Conservation (phyloP, 2,329 filamentous ascomycete genomes). For the Emericellopsis cladophorae region DNA sequence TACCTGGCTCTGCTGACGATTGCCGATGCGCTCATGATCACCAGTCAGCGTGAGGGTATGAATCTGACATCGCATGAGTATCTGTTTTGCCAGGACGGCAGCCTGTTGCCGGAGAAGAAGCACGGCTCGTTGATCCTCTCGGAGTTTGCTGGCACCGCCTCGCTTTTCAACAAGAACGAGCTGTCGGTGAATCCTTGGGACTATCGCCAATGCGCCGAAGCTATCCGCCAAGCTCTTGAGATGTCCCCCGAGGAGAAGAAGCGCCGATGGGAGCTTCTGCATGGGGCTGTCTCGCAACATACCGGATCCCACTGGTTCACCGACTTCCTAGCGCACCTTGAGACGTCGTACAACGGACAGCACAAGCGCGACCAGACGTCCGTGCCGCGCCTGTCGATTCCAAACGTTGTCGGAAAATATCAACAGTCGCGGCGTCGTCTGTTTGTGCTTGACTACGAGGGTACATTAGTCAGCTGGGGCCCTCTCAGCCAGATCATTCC, state of each 20-base stretch:
- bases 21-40: constrained; percentile 87
- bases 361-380: constrained; percentile 73
- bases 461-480: constrained; percentile 79
- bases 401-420: constrained; percentile 53
- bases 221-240: constrained; percentile 71
- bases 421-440: constrained; percentile 53
- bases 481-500: constrained; percentile 75
- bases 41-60: constrained; percentile 93
- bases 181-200: constrained; percentile 93
- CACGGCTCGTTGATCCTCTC: constrained; percentile 84
- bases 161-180: constrained; percentile 69
- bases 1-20: constrained; percentile 86
- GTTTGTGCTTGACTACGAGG: constrained; percentile 89
- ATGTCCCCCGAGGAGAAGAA: constrained; percentile 67
- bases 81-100: constrained; percentile 82
- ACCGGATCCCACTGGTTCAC: constrained; percentile 80
- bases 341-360: constrained; percentile 71
- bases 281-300: constrained; percentile 62
- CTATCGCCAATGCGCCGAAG: constrained; percentile 75
- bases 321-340: constrained; percentile 58
- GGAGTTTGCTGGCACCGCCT: constrained; percentile 88
- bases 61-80: constrained; percentile 93
- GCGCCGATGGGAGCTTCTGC: constrained; percentile 60
- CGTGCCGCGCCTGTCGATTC: constrained; percentile 71
- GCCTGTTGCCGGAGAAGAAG: constrained; percentile 55